Evolutionary conservation across 2,329 filamentous ascomycete genomes (phyloP).

Genomic region (Hypoxylon sp.): DNA sequence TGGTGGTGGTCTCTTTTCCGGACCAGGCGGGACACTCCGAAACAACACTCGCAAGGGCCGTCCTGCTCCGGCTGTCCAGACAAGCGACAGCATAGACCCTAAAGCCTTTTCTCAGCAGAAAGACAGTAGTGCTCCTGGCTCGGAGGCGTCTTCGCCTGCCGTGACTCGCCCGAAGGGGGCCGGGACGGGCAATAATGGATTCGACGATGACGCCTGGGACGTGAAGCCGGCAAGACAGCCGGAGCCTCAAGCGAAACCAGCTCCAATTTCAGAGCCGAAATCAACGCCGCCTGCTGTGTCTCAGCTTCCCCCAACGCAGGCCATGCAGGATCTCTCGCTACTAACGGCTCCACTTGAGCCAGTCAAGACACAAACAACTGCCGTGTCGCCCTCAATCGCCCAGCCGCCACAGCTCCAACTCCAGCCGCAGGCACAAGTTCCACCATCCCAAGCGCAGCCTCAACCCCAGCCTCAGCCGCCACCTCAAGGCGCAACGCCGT

Average conservation of each 20-base stretch:
- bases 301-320: slow-evolving; percentile 49
- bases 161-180: slow-evolving; percentile 48
- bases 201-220: slow-evolving; percentile 98
- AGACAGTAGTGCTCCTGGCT: slow-evolving; percentile 56
- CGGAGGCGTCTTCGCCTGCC: slow-evolving; percentile 54
- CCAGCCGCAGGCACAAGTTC: slow-evolving; percentile 42
- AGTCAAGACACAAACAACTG: slow-evolving; percentile 55
- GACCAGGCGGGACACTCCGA: slow-evolving; percentile 86
- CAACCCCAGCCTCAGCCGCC: slow-evolving; percentile 53
- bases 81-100: slow-evolving; percentile 87
- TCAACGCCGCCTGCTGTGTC: slow-evolving; percentile 50
- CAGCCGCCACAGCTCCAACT: slow-evolving; percentile 51
- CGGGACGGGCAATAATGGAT: slow-evolving; percentile 58
- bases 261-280: slow-evolving; percentile 70
- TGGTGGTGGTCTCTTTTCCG: slow-evolving; percentile 82
- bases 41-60: slow-evolving; percentile 96
- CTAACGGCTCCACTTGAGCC: slow-evolving; percentile 66
- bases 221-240: slow-evolving; percentile 82
- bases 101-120: slow-evolving; percentile 80
- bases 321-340: slow-evolving; percentile 67
- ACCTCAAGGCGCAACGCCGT: slow-evolving; percentile 67
- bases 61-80: slow-evolving; percentile 86
- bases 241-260: slow-evolving; percentile 57
- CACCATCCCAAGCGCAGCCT: slow-evolving; percentile 45
- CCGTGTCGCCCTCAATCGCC: slow-evolving; percentile 49